Conservation (phyloP, 805 yeast species). For the Metschnikowia dekortorum region DNA sequence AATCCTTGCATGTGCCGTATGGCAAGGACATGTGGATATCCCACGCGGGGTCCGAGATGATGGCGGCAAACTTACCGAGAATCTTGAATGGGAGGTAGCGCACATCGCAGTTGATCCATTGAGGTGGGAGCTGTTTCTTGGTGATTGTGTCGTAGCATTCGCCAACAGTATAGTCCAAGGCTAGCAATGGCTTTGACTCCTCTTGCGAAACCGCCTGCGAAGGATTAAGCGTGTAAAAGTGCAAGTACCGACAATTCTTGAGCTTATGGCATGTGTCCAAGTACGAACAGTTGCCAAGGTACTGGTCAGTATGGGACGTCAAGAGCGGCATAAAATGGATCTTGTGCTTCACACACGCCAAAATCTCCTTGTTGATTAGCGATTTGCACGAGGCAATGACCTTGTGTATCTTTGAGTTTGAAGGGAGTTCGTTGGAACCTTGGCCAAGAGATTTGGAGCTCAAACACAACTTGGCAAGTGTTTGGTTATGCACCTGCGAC, state of each 20-base stretch:
- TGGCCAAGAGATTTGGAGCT: constrained; percentile 13
- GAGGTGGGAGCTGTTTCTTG: constrained; percentile 50
- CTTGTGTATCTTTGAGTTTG: constrained; percentile 13
- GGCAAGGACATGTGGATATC: constrained; percentile 87
- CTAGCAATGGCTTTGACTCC: constrained; percentile 6
- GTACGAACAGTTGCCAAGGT: constrained; percentile 87
- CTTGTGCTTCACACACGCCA: constrained; percentile 16
- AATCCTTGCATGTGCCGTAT: constrained; percentile 73
- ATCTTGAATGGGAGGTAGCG: constrained; percentile 62
- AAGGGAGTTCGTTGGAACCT: constrained; percentile 14
- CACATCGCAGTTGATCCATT: constrained; percentile 87
- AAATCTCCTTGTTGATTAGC: constrained; percentile 11
- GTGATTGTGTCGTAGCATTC: constrained; percentile 38
- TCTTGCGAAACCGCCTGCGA: constrained; percentile 3
- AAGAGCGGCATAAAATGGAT: constrained; percentile 26
- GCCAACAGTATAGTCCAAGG: constrained; percentile 45
- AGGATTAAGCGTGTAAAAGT: constrained; percentile 58
- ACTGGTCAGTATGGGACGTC: constrained; percentile 55
- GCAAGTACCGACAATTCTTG: constrained; percentile 74
- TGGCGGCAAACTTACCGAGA: constrained; percentile 75
- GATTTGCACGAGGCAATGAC: constrained; percentile 14
- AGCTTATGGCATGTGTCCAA: constrained; percentile 90
- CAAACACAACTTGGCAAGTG: constrained; percentile 18
- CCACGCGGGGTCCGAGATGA: constrained; percentile 96
- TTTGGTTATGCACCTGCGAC: constrained; percentile 29